Percentiles rank a stretch among this genome's conserved stretches.
Conservation (phyloP, 441 rosid species). For the California macrophylla region DNA sequence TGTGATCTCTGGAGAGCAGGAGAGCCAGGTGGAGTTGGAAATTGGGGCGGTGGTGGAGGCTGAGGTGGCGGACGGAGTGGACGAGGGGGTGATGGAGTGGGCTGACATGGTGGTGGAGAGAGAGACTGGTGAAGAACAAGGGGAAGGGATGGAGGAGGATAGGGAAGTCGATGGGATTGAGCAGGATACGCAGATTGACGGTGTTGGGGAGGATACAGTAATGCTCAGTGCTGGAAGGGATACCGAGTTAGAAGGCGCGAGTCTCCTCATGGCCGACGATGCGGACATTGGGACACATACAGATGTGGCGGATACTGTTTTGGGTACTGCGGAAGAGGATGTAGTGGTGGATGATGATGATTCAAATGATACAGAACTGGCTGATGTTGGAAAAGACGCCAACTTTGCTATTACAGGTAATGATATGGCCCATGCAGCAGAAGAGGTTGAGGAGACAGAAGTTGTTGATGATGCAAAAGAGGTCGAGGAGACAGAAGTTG, state of each 20-base stretch:
- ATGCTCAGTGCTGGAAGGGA: neutral
- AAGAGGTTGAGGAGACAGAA: slow-evolving; percentile 13
- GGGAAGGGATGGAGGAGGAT: slow-evolving; percentile 19
- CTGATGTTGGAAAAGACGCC: neutral
- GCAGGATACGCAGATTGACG: neutral
- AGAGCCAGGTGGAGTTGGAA: neutral
- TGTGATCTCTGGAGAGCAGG: slow-evolving; percentile 10
- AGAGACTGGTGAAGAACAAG: neutral
- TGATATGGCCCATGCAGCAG: slow-evolving; percentile 16
- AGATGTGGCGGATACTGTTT: slow-evolving; percentile 7
- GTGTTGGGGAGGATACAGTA: slow-evolving; percentile 8
- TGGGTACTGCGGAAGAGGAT: neutral
- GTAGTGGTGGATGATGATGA: slow-evolving; percentile 9
- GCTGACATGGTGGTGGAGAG: neutral
- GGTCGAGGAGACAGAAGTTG: neutral
- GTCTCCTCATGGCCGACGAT: neutral
- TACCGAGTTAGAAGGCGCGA: neutral
- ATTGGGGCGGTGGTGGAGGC: slow-evolving; percentile 9
- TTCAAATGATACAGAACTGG: slow-evolving; percentile 16
- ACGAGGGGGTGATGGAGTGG: slow-evolving; percentile 8
- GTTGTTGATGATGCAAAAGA: neutral
- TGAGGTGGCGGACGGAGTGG: slow-evolving; percentile 1
- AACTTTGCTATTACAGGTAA: neutral
- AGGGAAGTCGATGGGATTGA: slow-evolving; percentile 2
- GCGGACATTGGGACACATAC: neutral